Evolutionary conservation across 257 asterid species (phyloP), one percentile per base, ranked within the genome.

Genomic region (Lithospermum erythrorhizon): DNA sequence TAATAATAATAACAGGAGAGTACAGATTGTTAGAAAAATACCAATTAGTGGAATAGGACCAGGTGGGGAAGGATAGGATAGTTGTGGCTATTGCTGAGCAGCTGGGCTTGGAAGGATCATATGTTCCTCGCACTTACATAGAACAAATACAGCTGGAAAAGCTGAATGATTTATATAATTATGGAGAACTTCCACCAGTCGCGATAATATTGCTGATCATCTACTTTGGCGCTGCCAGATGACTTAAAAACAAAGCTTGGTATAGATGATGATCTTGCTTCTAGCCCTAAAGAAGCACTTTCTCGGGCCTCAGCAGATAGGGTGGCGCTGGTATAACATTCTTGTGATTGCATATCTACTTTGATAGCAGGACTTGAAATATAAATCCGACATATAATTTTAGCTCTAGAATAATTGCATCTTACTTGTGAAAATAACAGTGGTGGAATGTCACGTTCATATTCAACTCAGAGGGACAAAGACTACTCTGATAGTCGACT

Each of bases 71-170:
- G 75, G 97, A 93, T 59, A 90, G 99, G 45, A 59, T 75, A 21
- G 67, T 75, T 23, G 88, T 93, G 55, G 61, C 65, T 61, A 78
- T 85, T 53, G 97, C 95, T 7, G 93, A 87, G 52, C 86, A 87
- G 76, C 88, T 93, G 66, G 96, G 84, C 21, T 63, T 89, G 82
- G 96, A 85, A 54, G 96, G 96, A 55, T 83, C 99, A 65, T 93
- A 83, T 61, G 74, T 82, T 65, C 94, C 99, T 0, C 87, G 89
- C 35, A 93, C 99, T 65, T 89, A 93, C 62, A 93, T 93, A 49
- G 96, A 93, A 79, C 97, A 93, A 77, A 93, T 93, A 65, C 99
- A 93, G 74, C 71, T 93, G 73, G 99, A 93, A 81, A 89, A 93
- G 74, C 95, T 93, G 41, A 76, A 83, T 56, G 99, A 93, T 85